Conservation (phyloP, 164 flowering plant species). For the Chimonanthus salicifolius region DNA sequence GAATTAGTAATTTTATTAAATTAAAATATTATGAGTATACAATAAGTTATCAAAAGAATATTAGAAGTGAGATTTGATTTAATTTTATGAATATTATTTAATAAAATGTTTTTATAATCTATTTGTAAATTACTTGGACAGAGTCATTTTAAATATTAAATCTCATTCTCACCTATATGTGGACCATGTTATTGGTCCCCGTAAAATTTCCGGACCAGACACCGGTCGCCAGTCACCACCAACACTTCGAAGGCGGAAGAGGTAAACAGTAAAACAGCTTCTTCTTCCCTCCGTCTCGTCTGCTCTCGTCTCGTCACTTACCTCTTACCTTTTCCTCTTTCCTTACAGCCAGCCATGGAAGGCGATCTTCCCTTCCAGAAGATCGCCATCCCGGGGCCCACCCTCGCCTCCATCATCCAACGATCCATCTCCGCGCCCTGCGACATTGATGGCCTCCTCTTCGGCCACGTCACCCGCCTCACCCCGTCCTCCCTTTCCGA, state of each 20-base stretch:
- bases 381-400: slow-evolving; percentile 71
- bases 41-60: too few species aligned
- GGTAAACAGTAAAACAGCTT: neutral
- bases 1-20: too few species aligned
- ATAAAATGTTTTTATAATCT: too few species aligned
- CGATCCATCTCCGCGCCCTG: slow-evolving; percentile 56
- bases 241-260: neutral
- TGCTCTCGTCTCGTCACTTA: too few species aligned
- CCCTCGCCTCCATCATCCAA: slow-evolving; percentile 76
- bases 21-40: too few species aligned
- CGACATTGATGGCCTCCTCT: slow-evolving; percentile 73
- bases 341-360: neutral
- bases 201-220: neutral
- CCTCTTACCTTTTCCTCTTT: neutral
- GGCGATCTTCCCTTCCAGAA: slow-evolving; percentile 48
- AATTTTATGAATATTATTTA: too few species aligned
- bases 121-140: too few species aligned
- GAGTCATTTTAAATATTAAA: too few species aligned
- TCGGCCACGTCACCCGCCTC: slow-evolving; percentile 58
- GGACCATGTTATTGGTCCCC: too few species aligned
- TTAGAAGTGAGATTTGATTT: too few species aligned
- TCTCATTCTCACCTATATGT: too few species aligned
- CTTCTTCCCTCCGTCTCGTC: neutral
- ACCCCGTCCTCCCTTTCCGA: slow-evolving; percentile 50
- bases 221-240: neutral